These are phyloP conservation scores for Ophiosphaerella korrae DNA, from an alignment of 2,329 filamentous ascomycete species.

Conservation along the genomic window DNA sequence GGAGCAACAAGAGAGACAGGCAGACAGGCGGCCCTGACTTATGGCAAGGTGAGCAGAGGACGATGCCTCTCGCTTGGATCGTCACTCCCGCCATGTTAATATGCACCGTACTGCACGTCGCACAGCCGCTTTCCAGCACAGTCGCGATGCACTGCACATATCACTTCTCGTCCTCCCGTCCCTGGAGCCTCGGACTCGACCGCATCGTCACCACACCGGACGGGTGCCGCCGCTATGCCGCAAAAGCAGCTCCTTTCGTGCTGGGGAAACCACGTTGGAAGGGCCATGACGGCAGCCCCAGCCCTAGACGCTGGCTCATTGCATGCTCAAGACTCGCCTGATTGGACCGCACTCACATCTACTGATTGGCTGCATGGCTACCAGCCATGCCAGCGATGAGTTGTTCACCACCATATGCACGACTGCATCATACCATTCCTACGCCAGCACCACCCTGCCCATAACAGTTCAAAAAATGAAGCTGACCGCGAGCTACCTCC, in stretches of 20 bases:
- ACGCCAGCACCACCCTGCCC: conserved; percentile 7
- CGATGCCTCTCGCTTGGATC: conserved; percentile 8
- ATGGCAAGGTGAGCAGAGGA: neutral
- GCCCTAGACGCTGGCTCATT: conserved; percentile 10
- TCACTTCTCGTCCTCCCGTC: conserved; percentile 22
- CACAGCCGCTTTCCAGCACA: conserved; percentile 30
- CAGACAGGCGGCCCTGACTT: neutral
- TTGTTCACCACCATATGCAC: conserved; percentile 36
- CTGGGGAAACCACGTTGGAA: conserved; percentile 18
- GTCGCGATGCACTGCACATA: conserved; percentile 17
- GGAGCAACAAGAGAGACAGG: conserved; percentile 2
- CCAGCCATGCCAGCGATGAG: conserved; percentile 37
- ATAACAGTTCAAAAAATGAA: conserved; percentile 22
- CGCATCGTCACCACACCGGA: conserved; percentile 19
- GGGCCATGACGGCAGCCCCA: conserved; percentile 1
- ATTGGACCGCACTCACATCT: conserved; percentile 10
- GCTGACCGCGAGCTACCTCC: conserved; percentile 16
- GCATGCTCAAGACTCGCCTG: conserved; percentile 1
- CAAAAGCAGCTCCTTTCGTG: conserved; percentile 25
- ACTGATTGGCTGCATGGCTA: conserved; percentile 25
- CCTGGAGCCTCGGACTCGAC: conserved; percentile 17
- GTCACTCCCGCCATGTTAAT: conserved; percentile 31
- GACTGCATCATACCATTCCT: conserved; percentile 23
- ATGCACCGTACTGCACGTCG: conserved; percentile 29
- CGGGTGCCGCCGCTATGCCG: conserved; percentile 6